phyloP scores from a whole-genome alignment of 495 filamentous ascomycete species.

The Peziza echinospora region DNA sequence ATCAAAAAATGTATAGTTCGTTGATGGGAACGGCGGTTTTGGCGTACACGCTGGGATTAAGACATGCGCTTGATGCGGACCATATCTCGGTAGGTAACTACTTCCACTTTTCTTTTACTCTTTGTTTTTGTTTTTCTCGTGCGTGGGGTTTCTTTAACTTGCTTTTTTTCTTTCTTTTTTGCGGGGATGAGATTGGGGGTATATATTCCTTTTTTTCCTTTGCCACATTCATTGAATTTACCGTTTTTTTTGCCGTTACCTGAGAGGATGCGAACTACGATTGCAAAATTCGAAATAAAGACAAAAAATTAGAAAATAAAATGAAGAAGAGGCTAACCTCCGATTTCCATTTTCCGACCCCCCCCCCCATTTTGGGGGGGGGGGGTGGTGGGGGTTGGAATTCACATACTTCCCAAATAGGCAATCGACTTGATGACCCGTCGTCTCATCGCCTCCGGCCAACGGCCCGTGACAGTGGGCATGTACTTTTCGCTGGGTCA shows the following conservation, averaged over 20 bases:
- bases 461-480: slow-evolving; percentile 75
- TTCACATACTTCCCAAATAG: too few relatives aligned
- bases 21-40: slow-evolving; percentile 62
- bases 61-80: slow-evolving; percentile 90
- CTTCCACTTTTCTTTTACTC: not conserved
- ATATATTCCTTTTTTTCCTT: not conserved
- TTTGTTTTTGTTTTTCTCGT: not conserved
- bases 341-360: too few relatives aligned
- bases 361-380: too few relatives aligned
- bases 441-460: slow-evolving; percentile 66
- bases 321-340: too few relatives aligned
- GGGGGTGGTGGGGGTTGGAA: too few relatives aligned
- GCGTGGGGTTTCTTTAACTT: not conserved
- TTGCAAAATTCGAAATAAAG: too few relatives aligned
- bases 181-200: not conserved
- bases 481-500: slow-evolving; percentile 92
- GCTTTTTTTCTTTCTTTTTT: not conserved
- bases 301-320: too few relatives aligned
- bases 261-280: too few relatives aligned
- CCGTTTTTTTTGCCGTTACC: too few relatives aligned
- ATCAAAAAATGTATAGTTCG: slow-evolving; percentile 21
- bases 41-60: slow-evolving; percentile 71
- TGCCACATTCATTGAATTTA: too few relatives aligned
- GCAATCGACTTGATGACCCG: slow-evolving; percentile 94
- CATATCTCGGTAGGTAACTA: slow-evolving; percentile 69